Base-by-base conservation (phyloP, 208 protist species). In the Blechomonas ayalai region DNA sequence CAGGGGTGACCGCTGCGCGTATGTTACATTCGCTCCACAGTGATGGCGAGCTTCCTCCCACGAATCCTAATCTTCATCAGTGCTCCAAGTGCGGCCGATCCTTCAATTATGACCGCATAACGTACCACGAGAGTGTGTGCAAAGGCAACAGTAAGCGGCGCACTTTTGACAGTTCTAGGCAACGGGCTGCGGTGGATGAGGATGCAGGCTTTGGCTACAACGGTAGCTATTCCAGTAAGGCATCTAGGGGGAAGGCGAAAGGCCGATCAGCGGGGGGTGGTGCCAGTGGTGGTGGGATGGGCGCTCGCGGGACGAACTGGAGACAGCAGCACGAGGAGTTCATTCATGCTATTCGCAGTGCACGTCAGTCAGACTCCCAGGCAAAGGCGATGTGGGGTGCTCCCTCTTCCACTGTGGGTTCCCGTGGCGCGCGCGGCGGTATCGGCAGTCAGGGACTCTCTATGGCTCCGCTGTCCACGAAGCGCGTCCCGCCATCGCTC, bases 41-140 rank as follows among this genome's bases (percentile, higher is more conserved):
- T 33, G 58, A 53, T 9, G 59, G 24, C 0, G 37, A 33, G 10
- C 23, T 27, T 9, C 39, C 25, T 10, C 19, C 59, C 8, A 58
- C 50, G 16, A 86, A 83, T 52, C 40, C 57, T 26, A 85, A 88
- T 46, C 65, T 90, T 13, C 79, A 90, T 50, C 75, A 78, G n/a
- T 96, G 90, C 62, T 65, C 64, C 33, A 77, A 75, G 44, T 96
- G 90, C 36, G 83, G 83, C 9, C 70, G 90, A 22, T 79, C 27
- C 33, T 96, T 96, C 60, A 71, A 82, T 39, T 86, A 67, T 51
- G 85, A 95, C 55, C 81, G 90, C 31, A 76, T 95, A 24, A 44
- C 59, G 10, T 92, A 95, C 55, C 90, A 96, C 68, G 87, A 95
- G 47, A 88, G 78, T 38, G 80, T 90, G 13, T 96, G 90, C 67